Evolutionary conservation across 2,329 filamentous ascomycete genomes (phyloP).

Genomic region (Immersiporthe knoxdaviesiana): DNA sequence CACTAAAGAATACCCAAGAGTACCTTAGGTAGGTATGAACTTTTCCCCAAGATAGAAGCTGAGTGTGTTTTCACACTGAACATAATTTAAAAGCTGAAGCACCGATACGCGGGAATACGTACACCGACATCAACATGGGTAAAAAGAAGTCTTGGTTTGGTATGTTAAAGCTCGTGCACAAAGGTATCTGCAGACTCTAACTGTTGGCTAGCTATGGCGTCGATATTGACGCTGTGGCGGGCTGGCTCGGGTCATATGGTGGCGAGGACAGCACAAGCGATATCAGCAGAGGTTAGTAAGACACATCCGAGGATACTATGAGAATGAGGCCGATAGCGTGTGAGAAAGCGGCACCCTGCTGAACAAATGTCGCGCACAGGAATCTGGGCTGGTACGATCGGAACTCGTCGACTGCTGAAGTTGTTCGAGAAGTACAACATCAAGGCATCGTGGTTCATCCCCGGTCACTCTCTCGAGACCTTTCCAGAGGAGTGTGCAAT

Average conservation of each 20-base stretch:
- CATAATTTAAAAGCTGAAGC: too few relatives aligned
- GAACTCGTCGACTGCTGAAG: slow-evolving; percentile 67
- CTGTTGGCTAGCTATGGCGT: slow-evolving; percentile 60
- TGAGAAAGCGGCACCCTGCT: background rate
- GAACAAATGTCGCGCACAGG: slow-evolving; percentile 31
- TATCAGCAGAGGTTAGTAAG: slow-evolving; percentile 64
- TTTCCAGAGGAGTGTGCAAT: slow-evolving; percentile 51
- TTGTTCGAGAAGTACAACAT: slow-evolving; percentile 74
- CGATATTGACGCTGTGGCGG: slow-evolving; percentile 76
- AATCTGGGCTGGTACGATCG: slow-evolving; percentile 70
- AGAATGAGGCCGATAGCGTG: slow-evolving; percentile 39
- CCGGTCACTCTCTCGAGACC: slow-evolving; percentile 52
- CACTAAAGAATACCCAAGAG: background rate
- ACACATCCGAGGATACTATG: background rate
- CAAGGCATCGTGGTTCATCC: slow-evolving; percentile 62
- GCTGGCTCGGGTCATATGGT: slow-evolving; percentile 76
- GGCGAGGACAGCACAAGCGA: slow-evolving; percentile 74
- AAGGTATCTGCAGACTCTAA: background rate
- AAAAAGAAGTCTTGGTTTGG: slow-evolving; percentile 36
- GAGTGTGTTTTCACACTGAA: too few relatives aligned
- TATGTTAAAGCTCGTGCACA: slow-evolving; percentile 9
- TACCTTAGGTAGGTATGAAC: too few relatives aligned
- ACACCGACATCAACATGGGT: slow-evolving; percentile 31
- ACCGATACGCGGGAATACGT: too few relatives aligned
- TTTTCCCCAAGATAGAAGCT: too few relatives aligned